Evolutionary conservation across 345 rosid genomes (phyloP), one percentile per base, ranked within the genome.

Genomic region (Citrus maxima): DNA sequence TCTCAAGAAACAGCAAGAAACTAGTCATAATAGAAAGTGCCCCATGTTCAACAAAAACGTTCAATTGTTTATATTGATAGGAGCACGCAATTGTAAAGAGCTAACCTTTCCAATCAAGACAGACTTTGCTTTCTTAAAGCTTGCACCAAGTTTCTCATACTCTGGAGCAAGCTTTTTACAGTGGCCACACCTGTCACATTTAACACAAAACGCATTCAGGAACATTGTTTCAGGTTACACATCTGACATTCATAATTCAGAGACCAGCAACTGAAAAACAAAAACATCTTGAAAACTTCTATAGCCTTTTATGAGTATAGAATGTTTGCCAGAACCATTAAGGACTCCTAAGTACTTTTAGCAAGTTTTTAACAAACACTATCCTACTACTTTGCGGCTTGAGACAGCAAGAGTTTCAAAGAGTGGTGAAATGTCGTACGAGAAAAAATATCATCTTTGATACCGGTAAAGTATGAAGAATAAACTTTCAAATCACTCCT

Each of bases 91-190:
- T 38, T 21, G 27, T 25, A 10, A 67, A 35, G n/a, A 63, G 72
- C 84, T 61, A 56, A 92, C 99, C 98, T 97, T 97, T 75, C 94
- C 99, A 70, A 97, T 97, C 89, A 97, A 82, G 71, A 94, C 82
- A 60, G 97, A 90, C 76, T 93, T 93, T 8, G 95, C 92, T 81
- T 93, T 97, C 89, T 87, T 92, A 84, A 94, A 97, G 89, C 97
- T 97, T 55, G 92, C 75, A 9, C 93, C 98, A 28, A 97, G 97
- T 87, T 90, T 93, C 86, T 94, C 99, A 55, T 89, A 94, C 75
- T 97, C 98, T 1, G 99, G 98, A 84, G 98, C 98, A 42, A 97
- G 96, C 90, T 97, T 97, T 88, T 97, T 93, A 88, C 99, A 94
- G 87, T 97, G 99, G 0, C 99, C 99, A 84, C 98, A 97, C 99